Evolutionary conservation across 352 stramenopile genomes (phyloP).

Genomic region (Globisporangium cystogenes): DNA sequence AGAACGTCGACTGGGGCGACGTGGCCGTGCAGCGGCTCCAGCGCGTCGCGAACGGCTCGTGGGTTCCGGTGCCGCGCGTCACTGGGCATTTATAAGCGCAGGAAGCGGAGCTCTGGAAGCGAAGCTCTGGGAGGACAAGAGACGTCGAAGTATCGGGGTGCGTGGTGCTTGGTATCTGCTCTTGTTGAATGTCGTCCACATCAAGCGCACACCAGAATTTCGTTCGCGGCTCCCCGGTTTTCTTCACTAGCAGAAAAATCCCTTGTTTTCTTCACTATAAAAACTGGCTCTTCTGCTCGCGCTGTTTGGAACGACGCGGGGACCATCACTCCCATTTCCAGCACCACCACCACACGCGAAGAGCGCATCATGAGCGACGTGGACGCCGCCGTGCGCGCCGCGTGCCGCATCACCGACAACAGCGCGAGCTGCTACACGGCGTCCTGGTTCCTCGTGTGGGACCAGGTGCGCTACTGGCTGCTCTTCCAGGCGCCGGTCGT

Average conservation of each 20-base stretch:
- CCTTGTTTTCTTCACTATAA: too few species aligned
- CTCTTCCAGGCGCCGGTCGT: constrained; percentile 70
- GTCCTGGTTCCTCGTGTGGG: constrained; percentile 77
- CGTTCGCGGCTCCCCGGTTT: not conserved
- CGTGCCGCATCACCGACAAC: constrained; percentile 56
- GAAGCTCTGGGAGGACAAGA: too few species aligned
- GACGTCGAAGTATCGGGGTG: too few species aligned
- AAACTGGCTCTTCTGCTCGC: not conserved
- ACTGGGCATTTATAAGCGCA: not conserved
- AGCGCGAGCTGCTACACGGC: constrained; percentile 65
- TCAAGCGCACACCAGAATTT: not conserved
- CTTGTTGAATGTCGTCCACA: not conserved
- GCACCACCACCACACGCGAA: not conserved
- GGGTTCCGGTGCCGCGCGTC: constrained; percentile 5
- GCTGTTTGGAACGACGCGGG: not conserved
- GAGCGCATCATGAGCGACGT: not conserved
- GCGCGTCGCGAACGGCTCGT: constrained; percentile 19
- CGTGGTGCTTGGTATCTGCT: too few species aligned
- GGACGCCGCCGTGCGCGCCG: constrained; percentile 6
- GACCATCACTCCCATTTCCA: not conserved
- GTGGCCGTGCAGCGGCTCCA: constrained; percentile 31
- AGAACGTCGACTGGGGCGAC: constrained; percentile 45
- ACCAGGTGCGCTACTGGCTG: constrained; percentile 75
- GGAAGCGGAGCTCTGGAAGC: too few species aligned
- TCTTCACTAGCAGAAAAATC: not conserved